A percentile compares a stretch with the other conserved stretches of the same genome.
These are phyloP conservation scores for Xylariomycetidae sp. DNA, from an alignment of 2,329 filamentous ascomycete species.

Conservation along the genomic window DNA sequence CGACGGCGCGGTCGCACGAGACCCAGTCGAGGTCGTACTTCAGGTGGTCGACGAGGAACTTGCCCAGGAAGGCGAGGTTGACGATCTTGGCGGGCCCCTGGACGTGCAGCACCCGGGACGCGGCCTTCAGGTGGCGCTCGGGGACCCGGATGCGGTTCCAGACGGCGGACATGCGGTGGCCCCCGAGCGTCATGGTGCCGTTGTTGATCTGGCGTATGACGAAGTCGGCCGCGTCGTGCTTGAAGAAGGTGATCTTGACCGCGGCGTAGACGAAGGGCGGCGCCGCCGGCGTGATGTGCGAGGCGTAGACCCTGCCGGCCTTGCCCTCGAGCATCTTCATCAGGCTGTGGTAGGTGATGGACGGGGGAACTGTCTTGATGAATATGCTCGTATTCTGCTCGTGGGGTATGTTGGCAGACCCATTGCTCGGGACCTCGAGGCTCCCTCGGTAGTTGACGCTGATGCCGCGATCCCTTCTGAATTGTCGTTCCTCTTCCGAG, in stretches of 20 bases:
- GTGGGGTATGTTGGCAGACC: constrained; percentile 4
- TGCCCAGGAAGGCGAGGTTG: neutral
- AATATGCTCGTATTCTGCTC: constrained; percentile 7
- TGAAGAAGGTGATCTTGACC: constrained; percentile 5
- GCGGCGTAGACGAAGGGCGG: neutral
- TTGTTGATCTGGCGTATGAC: constrained; percentile 2
- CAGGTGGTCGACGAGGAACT: constrained; percentile 1
- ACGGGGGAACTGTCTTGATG: constrained; percentile 3
- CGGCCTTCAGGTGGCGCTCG: too few species aligned
- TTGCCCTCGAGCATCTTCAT: constrained; percentile 4
- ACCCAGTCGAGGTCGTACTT: constrained; percentile 6
- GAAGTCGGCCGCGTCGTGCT: constrained; percentile 5
- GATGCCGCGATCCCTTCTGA: too few species aligned
- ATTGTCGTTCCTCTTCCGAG: too few species aligned
- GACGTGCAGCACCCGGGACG: constrained; percentile 6
- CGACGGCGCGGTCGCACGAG: constrained; percentile 1
- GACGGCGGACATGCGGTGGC: neutral
- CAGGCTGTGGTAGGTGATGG: constrained; percentile 1
- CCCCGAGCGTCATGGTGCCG: neutral
- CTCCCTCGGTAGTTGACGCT: constrained; percentile 7
- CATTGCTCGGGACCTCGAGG: constrained; percentile 4
- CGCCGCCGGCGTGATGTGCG: neutral
- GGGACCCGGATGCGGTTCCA: constrained; percentile 5
- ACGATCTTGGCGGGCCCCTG: constrained; percentile 1
- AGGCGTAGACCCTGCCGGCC: constrained; percentile 6